Evolutionary conservation across 345 rosid species (phyloP).

Genomic region (Cardamine occulta): DNA sequence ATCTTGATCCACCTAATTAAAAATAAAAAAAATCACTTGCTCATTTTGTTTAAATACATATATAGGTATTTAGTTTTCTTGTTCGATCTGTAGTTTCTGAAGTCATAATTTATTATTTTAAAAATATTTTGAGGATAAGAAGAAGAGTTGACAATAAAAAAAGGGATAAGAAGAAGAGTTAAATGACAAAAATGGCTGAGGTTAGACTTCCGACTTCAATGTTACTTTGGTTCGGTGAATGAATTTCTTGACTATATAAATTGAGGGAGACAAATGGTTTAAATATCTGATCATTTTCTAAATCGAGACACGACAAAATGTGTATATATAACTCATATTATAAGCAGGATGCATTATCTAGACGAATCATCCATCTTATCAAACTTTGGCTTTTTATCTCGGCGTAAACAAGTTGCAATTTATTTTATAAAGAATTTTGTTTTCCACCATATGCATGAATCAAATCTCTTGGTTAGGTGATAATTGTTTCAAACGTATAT

Average conservation of each 20-base stretch:
- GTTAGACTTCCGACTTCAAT: conserved; percentile 35
- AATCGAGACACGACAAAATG: conserved; percentile 28
- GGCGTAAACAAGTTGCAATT: conserved; percentile 27
- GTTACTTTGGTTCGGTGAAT: conserved; percentile 24
- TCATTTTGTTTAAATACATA: conserved; percentile 3
- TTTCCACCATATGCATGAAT: neutral
- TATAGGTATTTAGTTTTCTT: neutral
- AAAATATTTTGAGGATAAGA: conserved; percentile 30
- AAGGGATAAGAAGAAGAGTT: conserved; percentile 11
- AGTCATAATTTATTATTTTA: neutral
- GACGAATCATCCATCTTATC: conserved; percentile 33
- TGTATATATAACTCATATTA: conserved; percentile 20
- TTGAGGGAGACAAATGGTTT: neutral
- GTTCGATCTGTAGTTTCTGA: conserved; percentile 13
- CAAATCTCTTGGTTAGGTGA: neutral
- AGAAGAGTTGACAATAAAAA: conserved; percentile 14
- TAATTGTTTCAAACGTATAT: neutral
- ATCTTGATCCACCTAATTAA: conserved; percentile 12
- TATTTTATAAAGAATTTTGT: neutral
- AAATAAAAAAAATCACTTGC: conserved; percentile 10
- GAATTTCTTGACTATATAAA: conserved; percentile 13
- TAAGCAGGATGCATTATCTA: conserved; percentile 41
- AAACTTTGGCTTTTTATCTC: neutral
- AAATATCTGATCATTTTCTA: conserved; percentile 13
- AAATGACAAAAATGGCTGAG: conserved; percentile 34